Evolutionary conservation across 2,329 filamentous ascomycete genomes (phyloP), one percentile per base, ranked within the genome.

Genomic region (Arthroderma sp.): DNA sequence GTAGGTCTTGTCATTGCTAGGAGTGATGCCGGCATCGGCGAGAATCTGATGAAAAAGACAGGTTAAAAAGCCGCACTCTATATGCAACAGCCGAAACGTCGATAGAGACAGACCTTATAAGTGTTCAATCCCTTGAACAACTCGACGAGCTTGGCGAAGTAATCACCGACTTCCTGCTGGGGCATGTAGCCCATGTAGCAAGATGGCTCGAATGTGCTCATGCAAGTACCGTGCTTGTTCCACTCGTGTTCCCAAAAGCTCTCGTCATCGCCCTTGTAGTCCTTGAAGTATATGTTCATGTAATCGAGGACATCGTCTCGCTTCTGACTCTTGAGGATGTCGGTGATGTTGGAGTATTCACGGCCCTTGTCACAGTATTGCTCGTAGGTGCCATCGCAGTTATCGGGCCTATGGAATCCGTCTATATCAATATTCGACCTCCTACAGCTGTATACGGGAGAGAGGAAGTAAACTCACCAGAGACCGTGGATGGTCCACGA

Each of bases 191-290:
- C 71, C 38, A 74, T 73, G 72, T 87, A 88, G 76, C 85, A 88
- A 19, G 72, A 66, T 0, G 83, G 79, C 1, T 83, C 72, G 49
- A 88, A 78, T 0, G 85, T 88, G 66, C 81, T 83, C 65, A 88
- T 82, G 71, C 85, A 88, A 11, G 84, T 87, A 33, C 81, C 85
- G 68, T 88, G 84, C 68, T 86, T 87, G 68, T 78, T 76, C 80
- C 83, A 88, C 66, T 88, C 85, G 70, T 86, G 83, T 63, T 81
- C 76, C 85, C 85, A 88, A 64, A 88, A 79, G 28, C 65, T 70
- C 63, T 82, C 78, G 62, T 79, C 76, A 31, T 77, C 67, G 43
- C 79, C 79, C 39, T 75, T 61, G 66, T 80, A 76, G 64, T 79
- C 76, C 63, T 80, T 77, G 81, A 81, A 84, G 70, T 82, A 84